Evolutionary conservation across 1,139 yeast species (phyloP), one percentile per base, ranked within the genome.

Genomic region (Yamadazyma dendronema): DNA sequence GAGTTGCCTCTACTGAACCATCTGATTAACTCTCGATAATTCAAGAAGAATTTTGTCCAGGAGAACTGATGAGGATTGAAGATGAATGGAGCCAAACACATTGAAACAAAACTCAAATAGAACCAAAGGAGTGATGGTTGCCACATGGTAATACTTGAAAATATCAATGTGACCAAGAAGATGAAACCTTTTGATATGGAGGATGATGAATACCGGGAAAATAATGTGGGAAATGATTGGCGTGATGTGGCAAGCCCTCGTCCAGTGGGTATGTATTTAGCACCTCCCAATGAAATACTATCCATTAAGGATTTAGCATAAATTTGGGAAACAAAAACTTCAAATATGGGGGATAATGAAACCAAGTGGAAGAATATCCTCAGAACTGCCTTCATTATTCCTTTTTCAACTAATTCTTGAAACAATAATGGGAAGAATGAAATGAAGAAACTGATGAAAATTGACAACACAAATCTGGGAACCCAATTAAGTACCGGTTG

Each of bases 41-140:
- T 96, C 15, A 83, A 54, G 46, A 86, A 80, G 52, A 83, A 88
- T 40, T 83, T 88, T 4, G 62, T 60, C 58, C 79, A 72, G 1
- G 81, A 71, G 56, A 86, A 88, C 53, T 88, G 95, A 54, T 88
- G 95, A 0, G 96, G 96, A 50, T 88, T 88, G 64, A 84, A 88
- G 4, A 88, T 56, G 42, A 84, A 80, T 2, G 96, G 96, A 0
- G 95, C 84, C 32, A 85, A 61, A 42, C 89, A 77, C 54, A 88
- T 61, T 0, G 95, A 81, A 5, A 80, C 59, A 10, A 84, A 73
- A 0, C 94, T 84, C 7, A 85, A 68, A 83, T 90, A 85, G 59
- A 88, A 87, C 95, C 96, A 88, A 23, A 86, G 54, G 17, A 87
- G 61, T 0, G 95, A 76, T 0, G 81, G 76, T 44, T 81, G 85